Percentiles rank a stretch among this genome's conserved stretches.
Evolutionary conservation across 352 stramenopile species (phyloP).

Genomic region (Plasmopara halstedii): DNA sequence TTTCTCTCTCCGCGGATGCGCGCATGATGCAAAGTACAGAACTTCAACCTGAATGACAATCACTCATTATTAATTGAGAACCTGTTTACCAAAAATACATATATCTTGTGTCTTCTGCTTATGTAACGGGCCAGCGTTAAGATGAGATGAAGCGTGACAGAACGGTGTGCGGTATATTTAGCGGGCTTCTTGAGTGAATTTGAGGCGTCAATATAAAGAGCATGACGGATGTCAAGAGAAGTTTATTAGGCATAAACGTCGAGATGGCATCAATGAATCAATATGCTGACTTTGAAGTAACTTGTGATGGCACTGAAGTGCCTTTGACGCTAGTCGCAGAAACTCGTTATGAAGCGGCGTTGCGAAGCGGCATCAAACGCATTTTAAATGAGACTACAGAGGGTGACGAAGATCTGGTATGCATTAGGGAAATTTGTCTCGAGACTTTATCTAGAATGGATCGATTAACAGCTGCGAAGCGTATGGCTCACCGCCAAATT

Average conservation of each 20-base stretch:
- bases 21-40: conserved; percentile 29
- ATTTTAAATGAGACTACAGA: conserved; percentile 44
- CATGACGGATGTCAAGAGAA: conserved; percentile 12
- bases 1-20: conserved; percentile 5
- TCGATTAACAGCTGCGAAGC: conserved; percentile 7
- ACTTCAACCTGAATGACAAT: conserved; percentile 25
- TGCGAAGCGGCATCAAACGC: conserved; percentile 37
- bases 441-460: conserved; percentile 33
- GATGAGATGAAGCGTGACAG: background rate
- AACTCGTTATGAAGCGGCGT: conserved; percentile 19
- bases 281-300: background rate
- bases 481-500: conserved; percentile 2
- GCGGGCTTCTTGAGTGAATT: conserved; percentile 1
- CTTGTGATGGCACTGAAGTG: background rate
- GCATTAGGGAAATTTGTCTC: conserved; percentile 61
- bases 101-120: too few relatives aligned
- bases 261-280: conserved; percentile 1
- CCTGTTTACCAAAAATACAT: too few relatives aligned
- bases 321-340: conserved; percentile 5
- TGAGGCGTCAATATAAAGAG: background rate
- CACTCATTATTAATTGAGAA: conserved; percentile 17
- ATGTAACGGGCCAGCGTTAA: too few relatives aligned
- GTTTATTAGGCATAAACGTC: conserved; percentile 20
- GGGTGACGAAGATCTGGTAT: conserved; percentile 38
- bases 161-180: conserved; percentile 24